Base-by-base conservation (phyloP, 2,329 filamentous ascomycete species). In the Pseudomassariella vexata region DNA sequence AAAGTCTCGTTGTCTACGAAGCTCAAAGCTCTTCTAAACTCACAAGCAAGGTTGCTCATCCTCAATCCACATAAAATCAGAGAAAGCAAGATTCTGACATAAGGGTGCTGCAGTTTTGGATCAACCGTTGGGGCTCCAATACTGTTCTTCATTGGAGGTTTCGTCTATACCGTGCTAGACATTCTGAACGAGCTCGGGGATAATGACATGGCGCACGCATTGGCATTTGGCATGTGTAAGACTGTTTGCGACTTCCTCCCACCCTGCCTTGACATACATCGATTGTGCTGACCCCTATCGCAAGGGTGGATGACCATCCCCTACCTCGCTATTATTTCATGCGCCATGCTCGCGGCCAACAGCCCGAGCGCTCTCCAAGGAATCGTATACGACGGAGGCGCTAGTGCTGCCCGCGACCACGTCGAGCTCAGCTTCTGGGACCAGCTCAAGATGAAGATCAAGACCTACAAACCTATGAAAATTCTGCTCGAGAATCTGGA, bases 241-340 rank as follows among this genome's bases (percentile, higher is more conserved):
- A 44, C 1, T 19, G 5, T 23, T 12, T n/a, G n/a, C n/a, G n/a
- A n/a, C n/a, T n/a, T n/a, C n/a, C n/a, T n/a, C n/a, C n/a, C n/a
- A n/a, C n/a, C n/a, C n/a, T n/a, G n/a, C n/a, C n/a, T n/a, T n/a
- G n/a, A n/a, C n/a, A 6, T 9, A 10, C n/a, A 16, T 19, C 5
- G 3, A 15, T 5, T 3, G 26, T 19, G 8, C 9, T 16, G 11
- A 32, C 26, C 11, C 9, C 9, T 10, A 2, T 19, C 5, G 6
- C 5, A 17, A 53, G 53, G 53, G 53, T 56, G 51, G 52, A 55
- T 55, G 51, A 49, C 53, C 8, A 52, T 56, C 23, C 51, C 52
- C 1, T 48, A 52, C 18, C 45, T 55, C 4, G 53, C 53, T 24
- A 55, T 55, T 7, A 42, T 55, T 2, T 49, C 53, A 3, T 52